Base-by-base conservation (phyloP, 2,329 filamentous ascomycete species). In the Diaporthe ilicicola region DNA sequence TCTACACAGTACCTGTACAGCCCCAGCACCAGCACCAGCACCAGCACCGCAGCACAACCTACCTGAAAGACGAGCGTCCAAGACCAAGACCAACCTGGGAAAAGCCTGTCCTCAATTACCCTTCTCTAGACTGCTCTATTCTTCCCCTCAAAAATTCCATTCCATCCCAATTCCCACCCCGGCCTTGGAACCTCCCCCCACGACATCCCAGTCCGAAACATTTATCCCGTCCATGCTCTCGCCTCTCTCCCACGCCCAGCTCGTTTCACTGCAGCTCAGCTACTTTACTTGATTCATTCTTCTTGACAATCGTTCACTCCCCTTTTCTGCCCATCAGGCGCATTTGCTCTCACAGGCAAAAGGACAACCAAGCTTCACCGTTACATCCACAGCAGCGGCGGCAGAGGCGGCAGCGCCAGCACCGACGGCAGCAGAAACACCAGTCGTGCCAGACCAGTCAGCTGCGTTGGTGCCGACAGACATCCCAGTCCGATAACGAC, bases 131-230 rank as follows among this genome's bases (percentile, higher is more conserved):
- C 51, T 37, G 17, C 29, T 32, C 22, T n/a, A 22, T 46, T 68
- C 17, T 48, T 27, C 65, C 65, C 48, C 42, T 53, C 34, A 42
- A 34, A 48, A 70, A 24, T 32, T 56, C 34, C 32, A 34, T 34
- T 34, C 39, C 44, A n/a, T 61, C 54, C 56, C 59, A 48, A 39
- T 55, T 37, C 32, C 29, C n/a, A n/a, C n/a, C 44, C 17, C 50
- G 27, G 34, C 56, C 39, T 29, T 54, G 42, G 44, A 24, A 34
- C 39, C 46, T 37, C 48, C 44, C 64, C 54, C 65, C 46, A 56
- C 51, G 46, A 70, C 55, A 70, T 72, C 70, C 67, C 67, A 65
- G 70, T 72, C 70, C 70, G 70, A 72, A 70, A 68, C 64, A 67
- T 59, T 53, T 53, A 59, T 64, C 42, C 55, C 68, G 50, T 59